Evolutionary conservation across 2,329 filamentous ascomycete genomes (phyloP).

Genomic region (Cryphonectria naterciae): DNA sequence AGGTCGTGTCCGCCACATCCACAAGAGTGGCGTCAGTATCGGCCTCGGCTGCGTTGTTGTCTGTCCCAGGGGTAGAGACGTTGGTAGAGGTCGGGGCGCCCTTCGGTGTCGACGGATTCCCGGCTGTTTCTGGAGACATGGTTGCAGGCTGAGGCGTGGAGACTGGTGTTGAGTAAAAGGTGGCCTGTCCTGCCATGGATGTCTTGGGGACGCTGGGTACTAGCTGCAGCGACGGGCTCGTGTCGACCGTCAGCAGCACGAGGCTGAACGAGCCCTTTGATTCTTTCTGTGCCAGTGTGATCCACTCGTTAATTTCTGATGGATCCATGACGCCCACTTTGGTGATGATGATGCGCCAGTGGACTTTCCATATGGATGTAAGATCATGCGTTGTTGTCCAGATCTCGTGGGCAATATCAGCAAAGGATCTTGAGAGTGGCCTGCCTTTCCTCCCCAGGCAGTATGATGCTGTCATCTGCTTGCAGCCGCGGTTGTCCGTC

Average conservation of each 20-base stretch:
- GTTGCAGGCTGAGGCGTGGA: conserved; percentile 67
- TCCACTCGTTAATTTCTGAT: conserved; percentile 66
- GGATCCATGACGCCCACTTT: conserved; percentile 71
- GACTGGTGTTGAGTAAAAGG: conserved; percentile 65
- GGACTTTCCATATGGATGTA: conserved; percentile 69
- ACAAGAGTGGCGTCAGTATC: conserved; percentile 69
- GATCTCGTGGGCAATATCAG: conserved; percentile 72
- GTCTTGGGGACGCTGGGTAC: conserved; percentile 59
- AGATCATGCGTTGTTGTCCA: conserved; percentile 80
- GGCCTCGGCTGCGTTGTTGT: conserved; percentile 47
- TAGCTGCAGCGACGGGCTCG: conserved; percentile 65
- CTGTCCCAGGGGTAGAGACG: conserved; percentile 52
- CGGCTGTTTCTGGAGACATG: conserved; percentile 64
- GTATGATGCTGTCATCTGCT: conserved; percentile 75
- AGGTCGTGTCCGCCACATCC: conserved; percentile 75
- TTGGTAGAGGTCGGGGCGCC: conserved; percentile 40
- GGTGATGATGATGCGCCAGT: conserved; percentile 77
- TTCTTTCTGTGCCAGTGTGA: conserved; percentile 55
- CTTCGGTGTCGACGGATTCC: conserved; percentile 54
- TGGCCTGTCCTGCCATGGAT: conserved; percentile 47
- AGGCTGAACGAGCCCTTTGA: conserved; percentile 55
- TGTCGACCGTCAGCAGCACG: conserved; percentile 67
- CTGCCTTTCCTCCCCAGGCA: conserved; percentile 66
- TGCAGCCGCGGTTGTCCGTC: conserved; percentile 76
- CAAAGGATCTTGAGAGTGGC: conserved; percentile 55